Evolutionary conservation across 805 yeast species (phyloP), one percentile per base, ranked within the genome.

Genomic region (Priceomyces melissophilus): DNA sequence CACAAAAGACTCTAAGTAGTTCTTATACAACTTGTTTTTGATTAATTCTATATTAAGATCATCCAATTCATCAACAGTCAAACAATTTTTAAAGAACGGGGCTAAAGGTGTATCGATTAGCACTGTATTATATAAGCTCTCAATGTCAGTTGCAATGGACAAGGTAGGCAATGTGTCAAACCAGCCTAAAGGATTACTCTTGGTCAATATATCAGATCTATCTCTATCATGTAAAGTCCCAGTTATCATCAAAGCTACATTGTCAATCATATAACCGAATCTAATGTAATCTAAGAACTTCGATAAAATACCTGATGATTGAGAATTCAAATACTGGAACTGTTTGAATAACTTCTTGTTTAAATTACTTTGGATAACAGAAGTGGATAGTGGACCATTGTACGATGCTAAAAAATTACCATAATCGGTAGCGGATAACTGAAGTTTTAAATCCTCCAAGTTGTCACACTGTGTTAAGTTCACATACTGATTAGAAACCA

Each of bases 181-280:
- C 96, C 97, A 90, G 34, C 99, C 99, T 53, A 93, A 73, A 0
- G 99, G 99, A 61, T 93, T 96, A 61, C 96, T 89, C 60, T 96
- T 82, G 44, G 81, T 81, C 55, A 93, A 75, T 39, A 95, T 84
- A 57, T 93, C 99, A 32, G 80, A 67, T 57, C 87, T 81, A 64
- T 95, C 96, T 56, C 98, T 78, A 57, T 90, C 95, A 60, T 93
- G 99, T 46, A 93, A 78, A 0, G 99, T 89, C 15, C 99, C 99
- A 1, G 97, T 90, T 57, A 93, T 91, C 84, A 93, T 85, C 57
- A 93, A 73, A 16, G 93, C 87, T 30, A 93, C 96, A 63, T 93
- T 93, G 68, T 93, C 99, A 57, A 93, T 95, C 99, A 93, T 93
- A 67, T 95, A 93, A 9, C 97, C 95, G 60, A 90, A 93, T 35